A percentile compares a stretch with the other conserved stretches of the same genome.
Evolutionary conservation across 345 rosid species (phyloP).

Genomic region (Melastoma malabathricum): DNA sequence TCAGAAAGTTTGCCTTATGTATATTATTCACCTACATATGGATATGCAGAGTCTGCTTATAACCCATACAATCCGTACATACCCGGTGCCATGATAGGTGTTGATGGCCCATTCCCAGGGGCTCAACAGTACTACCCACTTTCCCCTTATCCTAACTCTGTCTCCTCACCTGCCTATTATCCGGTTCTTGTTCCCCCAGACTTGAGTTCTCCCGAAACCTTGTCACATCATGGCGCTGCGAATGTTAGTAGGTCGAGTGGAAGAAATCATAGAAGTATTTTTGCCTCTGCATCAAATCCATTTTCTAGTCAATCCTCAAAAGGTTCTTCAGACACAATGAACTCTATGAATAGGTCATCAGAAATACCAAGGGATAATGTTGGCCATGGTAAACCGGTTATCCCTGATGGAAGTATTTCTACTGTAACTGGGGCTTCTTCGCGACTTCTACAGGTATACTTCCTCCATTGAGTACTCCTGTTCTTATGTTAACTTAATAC

Average conservation of each 20-base stretch:
- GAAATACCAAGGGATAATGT: slow-evolving; percentile 28
- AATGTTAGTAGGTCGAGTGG: slow-evolving; percentile 27
- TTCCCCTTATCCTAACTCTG: slow-evolving; percentile 48
- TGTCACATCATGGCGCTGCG: slow-evolving; percentile 31
- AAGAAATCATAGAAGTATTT: slow-evolving; percentile 29
- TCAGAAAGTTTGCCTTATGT: slow-evolving; percentile 68
- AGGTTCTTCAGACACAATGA: slow-evolving; percentile 25
- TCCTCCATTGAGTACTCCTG: not conserved
- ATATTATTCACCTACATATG: slow-evolving; percentile 74
- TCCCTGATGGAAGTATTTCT: slow-evolving; percentile 22
- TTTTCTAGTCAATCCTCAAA: slow-evolving; percentile 32
- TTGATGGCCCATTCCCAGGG: slow-evolving; percentile 45
- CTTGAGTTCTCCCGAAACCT: slow-evolving; percentile 24
- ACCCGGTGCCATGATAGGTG: slow-evolving; percentile 66
- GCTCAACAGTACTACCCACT: slow-evolving; percentile 54
- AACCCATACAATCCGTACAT: slow-evolving; percentile 87
- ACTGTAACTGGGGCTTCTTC: slow-evolving; percentile 36
- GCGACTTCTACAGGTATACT: slow-evolving; percentile 33
- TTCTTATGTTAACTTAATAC: not conserved
- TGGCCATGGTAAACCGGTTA: slow-evolving; percentile 35
- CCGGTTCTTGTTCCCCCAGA: slow-evolving; percentile 53
- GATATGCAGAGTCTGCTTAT: slow-evolving; percentile 76
- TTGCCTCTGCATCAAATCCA: slow-evolving; percentile 33
- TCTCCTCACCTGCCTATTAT: slow-evolving; percentile 43
- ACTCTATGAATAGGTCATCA: slow-evolving; percentile 24